A percentile compares a stretch with the other conserved stretches of the same genome.
Conservation (phyloP, 2,329 filamentous ascomycete species). For the Colletotrichum cordylinicola region DNA sequence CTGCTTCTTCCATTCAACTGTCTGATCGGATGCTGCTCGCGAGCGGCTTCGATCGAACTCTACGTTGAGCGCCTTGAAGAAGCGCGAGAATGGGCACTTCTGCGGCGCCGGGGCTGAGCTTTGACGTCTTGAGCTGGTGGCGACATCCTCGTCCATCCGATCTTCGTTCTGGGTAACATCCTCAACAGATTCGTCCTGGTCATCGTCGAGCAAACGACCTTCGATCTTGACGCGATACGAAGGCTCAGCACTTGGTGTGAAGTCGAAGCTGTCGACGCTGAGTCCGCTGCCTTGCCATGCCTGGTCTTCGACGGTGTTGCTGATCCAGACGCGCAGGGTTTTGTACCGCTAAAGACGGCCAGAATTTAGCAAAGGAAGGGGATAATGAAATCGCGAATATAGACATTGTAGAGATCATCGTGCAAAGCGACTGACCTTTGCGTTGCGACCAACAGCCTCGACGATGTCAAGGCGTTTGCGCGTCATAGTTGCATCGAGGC, state of each 20-base stretch:
- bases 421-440: conserved; percentile 59
- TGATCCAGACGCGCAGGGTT: conserved; percentile 92
- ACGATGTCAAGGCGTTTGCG: conserved; percentile 91
- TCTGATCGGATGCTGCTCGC: conserved; percentile 59
- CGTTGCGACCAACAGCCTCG: conserved; percentile 77
- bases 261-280: conserved; percentile 80
- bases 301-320: conserved; percentile 93
- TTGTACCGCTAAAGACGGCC: conserved; percentile 66
- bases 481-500: conserved; percentile 90
- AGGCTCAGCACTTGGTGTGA: conserved; percentile 77
- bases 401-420: not conserved
- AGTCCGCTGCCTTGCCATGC: conserved; percentile 81
- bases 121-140: conserved; percentile 36
- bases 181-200: conserved; percentile 48
- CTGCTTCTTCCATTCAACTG: conserved; percentile 88
- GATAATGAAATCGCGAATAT: not conserved
- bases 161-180: conserved; percentile 43
- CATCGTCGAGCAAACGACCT: conserved; percentile 79
- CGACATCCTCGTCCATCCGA: conserved; percentile 41
- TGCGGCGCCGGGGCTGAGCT: conserved; percentile 40
- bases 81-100: conserved; percentile 72
- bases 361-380: not conserved
- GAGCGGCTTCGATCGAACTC: conserved; percentile 71
- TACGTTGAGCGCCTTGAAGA: conserved; percentile 81
- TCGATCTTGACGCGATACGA: conserved; percentile 93